These are phyloP conservation scores for Ustilago sp. DNA, from an alignment of 1,284 basidiomycete genomes.

Conservation along the genomic window DNA sequence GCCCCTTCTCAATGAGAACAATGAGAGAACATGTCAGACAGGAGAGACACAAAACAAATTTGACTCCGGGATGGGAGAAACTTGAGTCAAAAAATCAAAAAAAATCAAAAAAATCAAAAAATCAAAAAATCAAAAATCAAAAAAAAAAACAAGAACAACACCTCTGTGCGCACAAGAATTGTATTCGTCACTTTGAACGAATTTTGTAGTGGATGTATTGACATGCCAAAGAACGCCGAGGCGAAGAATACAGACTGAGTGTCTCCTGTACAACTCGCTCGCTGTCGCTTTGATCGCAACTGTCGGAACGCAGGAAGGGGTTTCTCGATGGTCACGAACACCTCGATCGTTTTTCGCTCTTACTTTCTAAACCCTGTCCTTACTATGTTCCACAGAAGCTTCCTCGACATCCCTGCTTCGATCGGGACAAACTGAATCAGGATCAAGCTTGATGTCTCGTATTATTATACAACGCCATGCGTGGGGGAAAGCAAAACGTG, in stretches of 20 bases:
- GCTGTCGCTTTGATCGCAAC: background rate
- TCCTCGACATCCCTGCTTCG: background rate
- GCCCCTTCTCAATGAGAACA: background rate
- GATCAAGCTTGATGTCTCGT: background rate
- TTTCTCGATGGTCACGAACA: background rate
- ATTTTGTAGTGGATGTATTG: constrained; percentile 9
- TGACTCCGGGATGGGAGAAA: constrained; percentile 23
- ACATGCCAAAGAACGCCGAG: constrained; percentile 32
- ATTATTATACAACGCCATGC: background rate
- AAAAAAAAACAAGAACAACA: constrained; percentile 11
- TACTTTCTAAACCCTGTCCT: background rate
- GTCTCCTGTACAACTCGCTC: background rate
- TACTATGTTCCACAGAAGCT: background rate
- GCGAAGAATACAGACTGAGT: constrained; percentile 19
- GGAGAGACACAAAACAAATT: background rate
- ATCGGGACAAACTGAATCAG: background rate
- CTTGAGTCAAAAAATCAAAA: constrained; percentile 5
- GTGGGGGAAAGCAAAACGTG: background rate
- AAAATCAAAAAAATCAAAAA: background rate
- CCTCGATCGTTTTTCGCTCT: background rate
- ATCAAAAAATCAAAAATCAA: background rate
- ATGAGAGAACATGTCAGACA: constrained; percentile 9
- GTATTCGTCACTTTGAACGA: background rate
- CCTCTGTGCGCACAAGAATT: background rate
- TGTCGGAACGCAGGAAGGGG: background rate